Percentiles rank a stretch among this genome's conserved stretches.
Conservation (phyloP, 495 filamentous ascomycete species). For the Penicillium longicatenatum region DNA sequence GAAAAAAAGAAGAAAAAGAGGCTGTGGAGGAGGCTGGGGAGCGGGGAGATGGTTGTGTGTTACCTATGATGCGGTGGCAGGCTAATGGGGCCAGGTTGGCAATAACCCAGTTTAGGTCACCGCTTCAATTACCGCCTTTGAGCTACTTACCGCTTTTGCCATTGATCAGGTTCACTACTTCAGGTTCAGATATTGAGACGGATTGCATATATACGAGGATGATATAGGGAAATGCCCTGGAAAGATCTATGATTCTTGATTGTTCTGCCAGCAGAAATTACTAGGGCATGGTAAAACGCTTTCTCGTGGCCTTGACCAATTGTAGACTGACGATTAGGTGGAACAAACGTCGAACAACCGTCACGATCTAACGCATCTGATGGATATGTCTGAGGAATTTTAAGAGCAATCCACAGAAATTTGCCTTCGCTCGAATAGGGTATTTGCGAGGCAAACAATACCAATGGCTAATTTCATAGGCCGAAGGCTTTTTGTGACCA, state of each 20-base stretch:
- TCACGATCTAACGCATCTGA: background rate
- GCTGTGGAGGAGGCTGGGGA: conserved; percentile 31
- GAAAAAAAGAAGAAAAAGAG: conserved; percentile 21
- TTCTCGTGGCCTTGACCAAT: background rate
- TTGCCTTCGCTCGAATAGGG: background rate
- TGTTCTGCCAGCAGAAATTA: background rate
- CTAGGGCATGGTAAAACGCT: background rate
- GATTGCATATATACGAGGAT: no score
- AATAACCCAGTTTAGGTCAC: background rate
- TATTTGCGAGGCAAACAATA: background rate
- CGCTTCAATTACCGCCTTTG: background rate
- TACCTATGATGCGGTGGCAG: conserved; percentile 15
- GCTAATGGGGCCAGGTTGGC: background rate
- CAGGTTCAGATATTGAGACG: no score
- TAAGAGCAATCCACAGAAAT: background rate
- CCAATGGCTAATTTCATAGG: background rate
- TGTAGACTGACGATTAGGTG: background rate
- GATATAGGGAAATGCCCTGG: background rate
- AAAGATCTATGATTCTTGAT: background rate
- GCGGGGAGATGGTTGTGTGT: conserved; percentile 30
- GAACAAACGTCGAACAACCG: background rate
- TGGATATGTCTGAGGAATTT: background rate
- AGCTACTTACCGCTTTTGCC: background rate
- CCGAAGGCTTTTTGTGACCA: background rate
- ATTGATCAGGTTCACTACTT: no score